Percentiles rank a stretch among this genome's conserved stretches.
phyloP scores from a whole-genome alignment of 2,329 filamentous ascomycete genomes.

The Talaromyces funiculosus region DNA sequence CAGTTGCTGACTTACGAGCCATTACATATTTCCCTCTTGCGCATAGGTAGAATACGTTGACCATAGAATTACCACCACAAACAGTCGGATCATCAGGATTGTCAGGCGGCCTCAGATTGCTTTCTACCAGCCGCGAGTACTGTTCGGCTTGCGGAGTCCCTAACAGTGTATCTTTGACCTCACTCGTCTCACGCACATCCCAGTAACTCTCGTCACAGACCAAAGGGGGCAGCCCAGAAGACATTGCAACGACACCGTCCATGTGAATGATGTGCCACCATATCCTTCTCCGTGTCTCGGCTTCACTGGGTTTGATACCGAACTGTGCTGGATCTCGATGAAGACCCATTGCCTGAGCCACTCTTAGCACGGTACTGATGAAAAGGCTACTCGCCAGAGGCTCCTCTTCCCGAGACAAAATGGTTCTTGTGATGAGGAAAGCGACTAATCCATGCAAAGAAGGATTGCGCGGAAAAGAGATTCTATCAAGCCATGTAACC shows the following conservation, averaged over 20 bases:
- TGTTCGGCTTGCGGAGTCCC: constrained; percentile 33
- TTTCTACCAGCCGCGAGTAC: constrained; percentile 32
- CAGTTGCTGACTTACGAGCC: constrained; percentile 31
- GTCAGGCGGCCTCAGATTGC: constrained; percentile 31
- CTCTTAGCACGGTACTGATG: constrained; percentile 42
- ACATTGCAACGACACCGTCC: constrained; percentile 46
- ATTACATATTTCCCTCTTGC: constrained; percentile 43
- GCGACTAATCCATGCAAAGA: constrained; percentile 43
- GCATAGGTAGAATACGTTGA: constrained; percentile 40
- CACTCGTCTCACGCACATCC: constrained; percentile 43
- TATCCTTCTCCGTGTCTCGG: constrained; percentile 41
- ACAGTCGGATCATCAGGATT: constrained; percentile 37
- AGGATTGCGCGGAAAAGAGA: constrained; percentile 42
- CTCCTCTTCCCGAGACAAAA: constrained; percentile 45
- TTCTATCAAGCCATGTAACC: constrained; percentile 37
- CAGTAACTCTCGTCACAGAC: constrained; percentile 45
- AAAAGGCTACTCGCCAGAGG: constrained; percentile 46
- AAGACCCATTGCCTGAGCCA: constrained; percentile 45
- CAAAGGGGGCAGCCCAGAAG: constrained; percentile 44
- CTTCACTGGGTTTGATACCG: constrained; percentile 40
- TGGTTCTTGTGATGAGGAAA: constrained; percentile 44
- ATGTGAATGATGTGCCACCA: constrained; percentile 49
- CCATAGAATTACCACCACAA: constrained; percentile 37
- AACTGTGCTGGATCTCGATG: constrained; percentile 47
- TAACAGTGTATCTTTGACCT: constrained; percentile 43